These are phyloP conservation scores for Colletotrichum spaethianum DNA, from an alignment of 2,329 filamentous ascomycete species.

Conservation along the genomic window DNA sequence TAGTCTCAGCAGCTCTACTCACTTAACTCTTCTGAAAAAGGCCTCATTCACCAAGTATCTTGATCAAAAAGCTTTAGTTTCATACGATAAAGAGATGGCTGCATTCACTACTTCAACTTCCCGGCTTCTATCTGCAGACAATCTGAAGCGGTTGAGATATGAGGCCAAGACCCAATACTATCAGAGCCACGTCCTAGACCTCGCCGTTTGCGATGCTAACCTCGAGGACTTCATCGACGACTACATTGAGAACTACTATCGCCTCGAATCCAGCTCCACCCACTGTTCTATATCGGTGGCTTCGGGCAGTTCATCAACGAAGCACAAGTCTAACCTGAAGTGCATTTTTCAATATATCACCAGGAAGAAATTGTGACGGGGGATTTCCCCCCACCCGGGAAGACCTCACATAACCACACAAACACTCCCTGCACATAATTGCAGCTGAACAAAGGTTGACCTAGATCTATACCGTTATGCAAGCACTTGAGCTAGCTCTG, in stretches of 20 bases:
- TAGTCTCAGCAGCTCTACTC: neutral
- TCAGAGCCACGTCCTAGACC: conserved; percentile 8
- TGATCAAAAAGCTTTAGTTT: neutral
- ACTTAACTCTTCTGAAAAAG: neutral
- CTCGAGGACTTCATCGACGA: conserved; percentile 28
- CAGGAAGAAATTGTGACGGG: neutral
- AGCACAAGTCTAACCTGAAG: conserved; percentile 1
- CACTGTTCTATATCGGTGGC: neutral
- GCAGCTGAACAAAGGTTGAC: too few relatives aligned
- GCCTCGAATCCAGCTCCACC: neutral
- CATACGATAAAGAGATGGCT: neutral
- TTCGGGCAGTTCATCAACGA: neutral
- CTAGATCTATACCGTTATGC: neutral
- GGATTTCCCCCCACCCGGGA: neutral
- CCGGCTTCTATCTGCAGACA: conserved; percentile 4
- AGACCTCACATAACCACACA: neutral
- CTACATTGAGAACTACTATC: conserved; percentile 29
- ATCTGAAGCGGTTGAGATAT: conserved; percentile 7
- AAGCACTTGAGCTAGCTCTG: neutral
- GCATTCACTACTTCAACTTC: neutral
- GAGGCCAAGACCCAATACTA: conserved; percentile 19
- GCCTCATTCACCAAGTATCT: neutral
- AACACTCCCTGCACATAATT: neutral
- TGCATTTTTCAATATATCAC: conserved; percentile 10
- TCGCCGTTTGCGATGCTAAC: neutral